These are phyloP conservation scores for Syncephalastrum monosporum DNA, from an alignment of 371 early-diverging fungal genomes.

Conservation along the genomic window DNA sequence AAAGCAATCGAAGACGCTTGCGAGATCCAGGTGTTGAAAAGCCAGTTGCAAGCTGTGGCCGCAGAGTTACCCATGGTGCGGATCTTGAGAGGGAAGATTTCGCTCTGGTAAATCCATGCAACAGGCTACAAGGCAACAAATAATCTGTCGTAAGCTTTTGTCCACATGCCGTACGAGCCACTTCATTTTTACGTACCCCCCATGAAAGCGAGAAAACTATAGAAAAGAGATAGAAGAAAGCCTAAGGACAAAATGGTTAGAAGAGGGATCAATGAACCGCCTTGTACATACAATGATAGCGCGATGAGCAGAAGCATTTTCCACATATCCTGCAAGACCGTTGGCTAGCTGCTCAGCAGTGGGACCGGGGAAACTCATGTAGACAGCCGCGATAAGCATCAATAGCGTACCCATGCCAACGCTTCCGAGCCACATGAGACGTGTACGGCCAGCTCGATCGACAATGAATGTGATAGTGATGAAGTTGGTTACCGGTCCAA, in stretches of 20 bases:
- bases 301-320: constrained; percentile 29
- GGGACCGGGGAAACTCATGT: constrained; percentile 12
- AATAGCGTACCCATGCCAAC: constrained; percentile 22
- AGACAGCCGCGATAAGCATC: constrained; percentile 14
- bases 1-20: constrained; percentile 34
- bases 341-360: constrained; percentile 18
- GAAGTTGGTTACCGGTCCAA: constrained; percentile 39
- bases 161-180: constrained; percentile 42
- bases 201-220: constrained; percentile 34
- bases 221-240: constrained; percentile 12
- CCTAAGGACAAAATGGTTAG: not conserved
- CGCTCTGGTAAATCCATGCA: constrained; percentile 50
- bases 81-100: constrained; percentile 40
- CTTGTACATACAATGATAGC: constrained; percentile 26
- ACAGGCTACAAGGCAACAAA: constrained; percentile 15
- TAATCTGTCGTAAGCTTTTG: not conserved
- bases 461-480: constrained; percentile 35
- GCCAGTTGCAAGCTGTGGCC: constrained; percentile 61
- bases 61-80: constrained; percentile 26
- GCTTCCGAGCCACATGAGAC: constrained; percentile 26
- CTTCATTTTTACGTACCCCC: constrained; percentile 15
- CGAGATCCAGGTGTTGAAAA: constrained; percentile 49
- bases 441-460: constrained; percentile 29
- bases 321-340: constrained; percentile 17
- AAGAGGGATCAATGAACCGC: constrained; percentile 2